These are phyloP conservation scores for Saccharomyces hybrid DNA, from an alignment of 1,139 yeast genomes.

Conservation along the genomic window DNA sequence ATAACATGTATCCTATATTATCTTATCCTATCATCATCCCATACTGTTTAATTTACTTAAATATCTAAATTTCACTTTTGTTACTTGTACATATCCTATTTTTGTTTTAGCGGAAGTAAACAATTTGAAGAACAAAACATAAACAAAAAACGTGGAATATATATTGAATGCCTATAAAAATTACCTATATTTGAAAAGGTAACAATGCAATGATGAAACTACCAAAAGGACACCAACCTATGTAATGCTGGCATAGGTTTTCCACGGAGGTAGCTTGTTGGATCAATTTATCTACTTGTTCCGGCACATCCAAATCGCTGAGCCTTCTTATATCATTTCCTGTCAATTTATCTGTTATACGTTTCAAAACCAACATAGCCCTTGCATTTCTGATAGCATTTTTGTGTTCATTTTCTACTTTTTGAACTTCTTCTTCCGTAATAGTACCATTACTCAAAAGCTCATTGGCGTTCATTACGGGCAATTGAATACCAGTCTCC, in stretches of 20 bases:
- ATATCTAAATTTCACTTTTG: neutral
- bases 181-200: neutral
- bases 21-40: neutral
- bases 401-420: slow-evolving; percentile 65
- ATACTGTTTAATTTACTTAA: neutral
- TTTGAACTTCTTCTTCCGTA: slow-evolving; percentile 65
- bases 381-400: slow-evolving; percentile 81
- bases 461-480: slow-evolving; percentile 58
- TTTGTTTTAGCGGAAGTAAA: neutral
- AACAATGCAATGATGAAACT: slow-evolving; percentile 3
- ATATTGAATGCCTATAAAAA: neutral
- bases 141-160: neutral
- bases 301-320: slow-evolving; percentile 67
- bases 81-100: neutral
- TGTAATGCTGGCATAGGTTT: slow-evolving; percentile 89
- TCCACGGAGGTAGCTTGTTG: slow-evolving; percentile 97
- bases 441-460: slow-evolving; percentile 64
- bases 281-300: slow-evolving; percentile 87
- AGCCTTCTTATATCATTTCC: slow-evolving; percentile 85
- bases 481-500: slow-evolving; percentile 61
- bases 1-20: neutral
- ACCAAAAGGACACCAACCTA: slow-evolving; percentile 99
- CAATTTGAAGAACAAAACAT: neutral
- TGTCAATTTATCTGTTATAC: slow-evolving; percentile 85
- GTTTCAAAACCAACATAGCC: slow-evolving; percentile 79